Base-by-base conservation (phyloP, 2,329 filamentous ascomycete species). In the Anthostomella pinea region DNA sequence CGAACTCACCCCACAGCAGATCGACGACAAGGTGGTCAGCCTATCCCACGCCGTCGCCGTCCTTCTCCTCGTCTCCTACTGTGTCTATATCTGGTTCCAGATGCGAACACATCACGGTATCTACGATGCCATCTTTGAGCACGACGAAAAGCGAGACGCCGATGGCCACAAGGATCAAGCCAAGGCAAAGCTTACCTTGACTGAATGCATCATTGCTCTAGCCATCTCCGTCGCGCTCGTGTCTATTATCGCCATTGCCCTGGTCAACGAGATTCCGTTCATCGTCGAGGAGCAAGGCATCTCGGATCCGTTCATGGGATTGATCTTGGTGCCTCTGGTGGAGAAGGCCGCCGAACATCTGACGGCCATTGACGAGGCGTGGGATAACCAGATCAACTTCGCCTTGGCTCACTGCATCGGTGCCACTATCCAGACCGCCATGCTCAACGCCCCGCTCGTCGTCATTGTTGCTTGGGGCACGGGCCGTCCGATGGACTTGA, bases 281-380 rank as follows among this genome's bases (percentile, higher is more conserved):
- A 77, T 78, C 4, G 72, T 77, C 23, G 50, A 65, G 23, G 49
- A 63, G 15, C 63, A 63, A 14, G 48, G 58, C 38, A 62, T 79
- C 11, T 71, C 70, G 0, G 73, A 76, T 36, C 66, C 74, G 1
- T 76, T 75, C 44, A 73, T 78, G 63, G 74, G 87, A 52, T 68
- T 94, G 23, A 91, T 93, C 47, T 72, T 94, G 1, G 76, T 93
- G 5, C 83, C 86, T 4, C 72, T 94, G 0, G 87, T 93, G 5
- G 88, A 94, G 57, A 94, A 95, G 63, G 82, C 85, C 3, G 87
- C 87, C 9, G 87, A 94, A 62, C 87, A 94, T 62, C 67, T 94
- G 30, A 90, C 85, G 2, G 85, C 87, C 26, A 72, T 94, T 40
- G 86, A 93, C 51, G 87, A 94, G 70, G 87, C 87, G 16, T 91